These are phyloP conservation scores for Raphanus sativus DNA, from an alignment of 345 rosid species.

Conservation along the genomic window DNA sequence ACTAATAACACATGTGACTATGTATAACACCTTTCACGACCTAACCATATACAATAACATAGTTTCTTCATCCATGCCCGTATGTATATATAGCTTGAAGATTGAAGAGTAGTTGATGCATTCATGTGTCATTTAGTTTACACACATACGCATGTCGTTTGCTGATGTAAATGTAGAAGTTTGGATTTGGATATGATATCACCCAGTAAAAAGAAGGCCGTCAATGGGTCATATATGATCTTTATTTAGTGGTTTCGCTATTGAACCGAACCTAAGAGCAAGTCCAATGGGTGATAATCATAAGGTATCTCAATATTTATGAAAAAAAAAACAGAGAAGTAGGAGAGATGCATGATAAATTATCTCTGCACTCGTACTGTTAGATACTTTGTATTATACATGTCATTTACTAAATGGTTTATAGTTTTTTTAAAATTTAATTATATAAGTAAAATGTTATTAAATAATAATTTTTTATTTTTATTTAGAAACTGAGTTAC, in stretches of 20 bases:
- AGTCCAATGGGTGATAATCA: too few relatives aligned
- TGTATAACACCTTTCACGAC: slow-evolving; percentile 4
- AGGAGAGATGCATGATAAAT: too few relatives aligned
- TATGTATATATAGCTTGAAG: neutral
- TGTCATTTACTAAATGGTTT: too few relatives aligned
- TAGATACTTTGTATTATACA: too few relatives aligned
- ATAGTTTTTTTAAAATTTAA: too few relatives aligned
- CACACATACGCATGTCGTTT: neutral
- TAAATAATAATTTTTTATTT: too few relatives aligned
- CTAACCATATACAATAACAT: slow-evolving; percentile 25
- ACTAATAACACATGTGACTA: slow-evolving; percentile 23
- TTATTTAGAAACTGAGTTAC: too few relatives aligned
- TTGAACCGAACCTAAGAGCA: neutral
- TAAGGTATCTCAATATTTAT: too few relatives aligned
- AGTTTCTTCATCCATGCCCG: slow-evolving; percentile 8
- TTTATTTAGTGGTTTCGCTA: neutral
- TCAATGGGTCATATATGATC: neutral
- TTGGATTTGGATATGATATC: neutral
- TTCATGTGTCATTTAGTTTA: slow-evolving; percentile 4
- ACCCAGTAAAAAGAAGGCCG: neutral
- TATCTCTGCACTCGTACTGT: too few relatives aligned
- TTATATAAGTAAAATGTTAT: too few relatives aligned
- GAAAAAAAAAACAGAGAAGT: too few relatives aligned
- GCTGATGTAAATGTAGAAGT: neutral
- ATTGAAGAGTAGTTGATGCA: neutral